Base-by-base conservation (phyloP, 352 stramenopile genomes). In the Elongisporangium undulatum region DNA sequence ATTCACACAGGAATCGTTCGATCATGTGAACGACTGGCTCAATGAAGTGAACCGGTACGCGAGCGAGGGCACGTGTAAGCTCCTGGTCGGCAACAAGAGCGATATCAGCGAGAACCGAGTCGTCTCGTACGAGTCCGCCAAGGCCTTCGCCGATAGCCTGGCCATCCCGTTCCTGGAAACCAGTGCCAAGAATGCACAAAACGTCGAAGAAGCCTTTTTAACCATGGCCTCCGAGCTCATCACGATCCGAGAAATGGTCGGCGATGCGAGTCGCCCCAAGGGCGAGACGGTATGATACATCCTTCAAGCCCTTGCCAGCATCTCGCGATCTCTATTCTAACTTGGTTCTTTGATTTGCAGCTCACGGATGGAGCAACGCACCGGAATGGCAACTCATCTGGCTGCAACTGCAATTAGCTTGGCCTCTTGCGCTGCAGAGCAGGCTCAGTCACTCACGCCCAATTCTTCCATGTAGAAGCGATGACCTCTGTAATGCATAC, bases 61-160 rank as follows among this genome's bases (percentile, higher is more conserved):
- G 15, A 98, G 89, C 58, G 96, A 99, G 78, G 98, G 98, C 76
- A 97, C 98, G 16, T 98, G 98, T 74, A 99, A 99, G 79, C 86
- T 99, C 10, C 87, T 99, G 1, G 96, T 99, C 7, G 98, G 98
- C 55, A 99, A 99, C 84, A 99, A 99, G 87, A 98, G 91, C 66
- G 98, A 99, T 82, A 90, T 99, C 34, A 96, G 82, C 56, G 88
- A 93, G 66, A 99, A 99, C 72, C 87, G 97, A 39, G 96, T 92
- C 7, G 97, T 99, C 41, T 92, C 89, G 41, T 98, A 96, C 49
- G 97, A 99, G 71, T 91, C 96, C 51, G 97, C 96, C 23, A 98
- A 99, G 82, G 96, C 91, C 38, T 98, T 98, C 75, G 97, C 97
- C 17, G 96, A 98, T 68, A 97, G 83, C 62, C 74, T 99, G 53